Conservation (phyloP, 2,329 filamentous ascomycete genomes). For the Furcasterigmium furcatum region DNA sequence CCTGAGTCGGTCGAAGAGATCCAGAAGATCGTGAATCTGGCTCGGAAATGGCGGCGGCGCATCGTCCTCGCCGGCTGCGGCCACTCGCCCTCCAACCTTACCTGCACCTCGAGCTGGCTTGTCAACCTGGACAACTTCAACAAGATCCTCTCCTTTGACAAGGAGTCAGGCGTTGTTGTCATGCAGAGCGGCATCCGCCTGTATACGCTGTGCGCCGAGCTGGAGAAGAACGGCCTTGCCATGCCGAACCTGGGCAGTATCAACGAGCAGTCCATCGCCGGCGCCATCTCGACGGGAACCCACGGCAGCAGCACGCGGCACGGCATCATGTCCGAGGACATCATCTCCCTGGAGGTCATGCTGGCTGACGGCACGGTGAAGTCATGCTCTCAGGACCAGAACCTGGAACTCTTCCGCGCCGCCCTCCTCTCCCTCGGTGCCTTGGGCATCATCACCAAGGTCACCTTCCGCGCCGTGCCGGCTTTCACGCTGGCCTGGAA, state of each 20-base stretch:
- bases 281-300: slow-evolving; percentile 88
- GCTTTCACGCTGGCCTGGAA: slow-evolving; percentile 84
- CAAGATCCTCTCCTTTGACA: slow-evolving; percentile 68
- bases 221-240: slow-evolving; percentile 74
- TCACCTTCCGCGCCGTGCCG: slow-evolving; percentile 78
- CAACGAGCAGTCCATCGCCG: slow-evolving; percentile 88
- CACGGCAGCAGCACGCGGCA: slow-evolving; percentile 85
- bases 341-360: slow-evolving; percentile 74
- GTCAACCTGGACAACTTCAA: slow-evolving; percentile 86
- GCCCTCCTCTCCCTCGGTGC: slow-evolving; percentile 85
- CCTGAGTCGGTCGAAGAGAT: slow-evolving; percentile 78
- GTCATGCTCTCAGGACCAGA: slow-evolving; percentile 65
- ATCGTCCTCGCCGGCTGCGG: slow-evolving; percentile 85
- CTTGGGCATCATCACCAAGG: slow-evolving; percentile 84
- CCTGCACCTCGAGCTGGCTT: slow-evolving; percentile 91
- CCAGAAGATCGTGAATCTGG: slow-evolving; percentile 77
- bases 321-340: slow-evolving; percentile 77
- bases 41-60: slow-evolving; percentile 75
- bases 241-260: slow-evolving; percentile 94
- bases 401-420: slow-evolving; percentile 80
- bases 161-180: slow-evolving; percentile 61
- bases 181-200: slow-evolving; percentile 90
- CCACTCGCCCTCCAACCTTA: slow-evolving; percentile 89
- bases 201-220: slow-evolving; percentile 66
- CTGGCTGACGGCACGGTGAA: slow-evolving; percentile 75